phyloP scores from a whole-genome alignment of 306 rosid species.

The Casuarina glauca region DNA sequence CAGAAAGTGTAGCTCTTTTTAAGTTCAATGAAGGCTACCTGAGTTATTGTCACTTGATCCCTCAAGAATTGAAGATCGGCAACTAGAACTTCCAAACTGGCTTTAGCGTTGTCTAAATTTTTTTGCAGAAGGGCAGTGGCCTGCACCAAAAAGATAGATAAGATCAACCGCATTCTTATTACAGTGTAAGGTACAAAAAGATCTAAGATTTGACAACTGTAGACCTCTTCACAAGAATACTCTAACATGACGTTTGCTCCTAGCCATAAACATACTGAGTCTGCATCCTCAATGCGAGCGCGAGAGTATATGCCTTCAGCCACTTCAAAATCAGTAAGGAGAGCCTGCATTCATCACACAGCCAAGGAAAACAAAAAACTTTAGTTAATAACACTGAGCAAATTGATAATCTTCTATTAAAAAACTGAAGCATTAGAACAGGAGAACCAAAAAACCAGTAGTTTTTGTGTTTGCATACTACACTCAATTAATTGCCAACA shows the following conservation, averaged over 20 bases:
- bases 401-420: not conserved
- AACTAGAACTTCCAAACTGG: constrained; percentile 80
- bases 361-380: constrained; percentile 12
- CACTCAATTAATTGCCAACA: not conserved
- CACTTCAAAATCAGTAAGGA: constrained; percentile 84
- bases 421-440: not conserved
- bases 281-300: constrained; percentile 57
- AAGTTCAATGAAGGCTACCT: constrained; percentile 47
- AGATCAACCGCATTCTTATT: constrained; percentile 2
- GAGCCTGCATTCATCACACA: constrained; percentile 50
- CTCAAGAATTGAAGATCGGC: constrained; percentile 87
- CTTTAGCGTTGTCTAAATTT: constrained; percentile 82
- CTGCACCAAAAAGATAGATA: constrained; percentile 48
- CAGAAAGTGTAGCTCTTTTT: not conserved
- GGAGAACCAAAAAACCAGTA: not conserved
- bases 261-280: constrained; percentile 83
- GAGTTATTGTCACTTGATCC: constrained; percentile 92
- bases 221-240: constrained; percentile 87
- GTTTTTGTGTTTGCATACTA: not conserved
- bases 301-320: constrained; percentile 78
- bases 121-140: constrained; percentile 67
- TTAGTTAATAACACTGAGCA: constrained; percentile 4
- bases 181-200: constrained; percentile 11
- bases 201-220: constrained; percentile 20
- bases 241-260: constrained; percentile 95